phyloP scores from a whole-genome alignment of 2,329 filamentous ascomycete species.

The Cylindrodendrum hubeiense region DNA sequence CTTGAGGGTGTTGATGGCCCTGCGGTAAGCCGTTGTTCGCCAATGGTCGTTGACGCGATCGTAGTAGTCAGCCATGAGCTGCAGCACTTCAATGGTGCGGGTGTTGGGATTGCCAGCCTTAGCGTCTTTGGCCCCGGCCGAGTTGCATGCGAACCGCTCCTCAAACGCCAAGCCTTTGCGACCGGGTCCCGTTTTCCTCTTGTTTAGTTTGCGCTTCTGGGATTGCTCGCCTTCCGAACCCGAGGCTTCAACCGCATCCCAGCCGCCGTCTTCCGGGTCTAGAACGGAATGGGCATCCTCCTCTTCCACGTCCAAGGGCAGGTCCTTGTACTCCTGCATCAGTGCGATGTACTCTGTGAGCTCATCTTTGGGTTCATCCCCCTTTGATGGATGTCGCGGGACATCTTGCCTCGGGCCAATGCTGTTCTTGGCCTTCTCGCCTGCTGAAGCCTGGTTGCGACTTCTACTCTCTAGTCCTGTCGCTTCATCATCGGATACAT shows the following conservation, averaged over 20 bases:
- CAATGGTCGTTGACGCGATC: conserved; percentile 80
- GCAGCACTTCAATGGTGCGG: conserved; percentile 80
- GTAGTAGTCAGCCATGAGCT: conserved; percentile 85
- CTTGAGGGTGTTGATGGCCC: conserved; percentile 79
- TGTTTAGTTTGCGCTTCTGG: conserved; percentile 32
- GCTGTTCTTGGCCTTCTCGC: background rate
- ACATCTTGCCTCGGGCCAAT: background rate
- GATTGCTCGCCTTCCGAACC: conserved; percentile 41
- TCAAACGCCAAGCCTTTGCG: conserved; percentile 54
- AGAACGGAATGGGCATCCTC: conserved; percentile 53
- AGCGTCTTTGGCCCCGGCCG: conserved; percentile 60
- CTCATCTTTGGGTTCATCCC: conserved; percentile 58
- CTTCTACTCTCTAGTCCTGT: background rate
- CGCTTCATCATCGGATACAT: background rate
- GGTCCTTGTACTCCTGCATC: conserved; percentile 69
- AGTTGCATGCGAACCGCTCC: conserved; percentile 67
- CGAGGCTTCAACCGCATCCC: conserved; percentile 28
- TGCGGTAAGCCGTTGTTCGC: conserved; percentile 81
- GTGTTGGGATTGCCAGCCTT: conserved; percentile 75
- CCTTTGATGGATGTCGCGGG: background rate
- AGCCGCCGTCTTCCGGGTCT: conserved; percentile 28
- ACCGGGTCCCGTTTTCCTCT: conserved; percentile 32
- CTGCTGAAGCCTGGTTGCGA: background rate
- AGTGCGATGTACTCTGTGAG: conserved; percentile 75
- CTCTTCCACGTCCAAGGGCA: conserved; percentile 67